phyloP scores from a whole-genome alignment of 73 alveolate genomes.

The Paramecium primaurelia region DNA sequence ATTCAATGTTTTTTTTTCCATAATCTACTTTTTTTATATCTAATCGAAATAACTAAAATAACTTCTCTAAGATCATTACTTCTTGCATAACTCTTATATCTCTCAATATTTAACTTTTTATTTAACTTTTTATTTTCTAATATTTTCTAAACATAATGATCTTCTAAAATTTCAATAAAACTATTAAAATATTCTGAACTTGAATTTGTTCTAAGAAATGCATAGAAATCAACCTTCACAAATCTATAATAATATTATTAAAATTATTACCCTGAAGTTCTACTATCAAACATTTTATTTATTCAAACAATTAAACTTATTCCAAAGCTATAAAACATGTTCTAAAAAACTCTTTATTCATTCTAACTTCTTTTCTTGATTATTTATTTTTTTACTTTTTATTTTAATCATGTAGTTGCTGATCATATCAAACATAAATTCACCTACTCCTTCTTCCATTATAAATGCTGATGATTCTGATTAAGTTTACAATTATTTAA shows the following conservation, averaged over 20 bases:
- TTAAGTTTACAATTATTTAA: neutral
- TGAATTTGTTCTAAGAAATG: neutral
- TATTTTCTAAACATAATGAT: constrained; percentile 10
- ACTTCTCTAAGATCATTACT: constrained; percentile 44
- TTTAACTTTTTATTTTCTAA: constrained; percentile 38
- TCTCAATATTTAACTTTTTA: neutral
- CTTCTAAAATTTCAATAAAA: constrained; percentile 51
- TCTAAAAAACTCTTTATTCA: constrained; percentile 46
- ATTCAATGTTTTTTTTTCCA: constrained; percentile 45
- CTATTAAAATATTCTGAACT: constrained; percentile 51
- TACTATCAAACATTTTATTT: constrained; percentile 38
- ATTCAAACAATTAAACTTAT: neutral
- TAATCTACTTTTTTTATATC: constrained; percentile 35
- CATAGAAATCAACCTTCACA: neutral
- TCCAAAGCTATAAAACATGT: constrained; percentile 30
- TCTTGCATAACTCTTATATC: constrained; percentile 18
- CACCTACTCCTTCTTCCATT: constrained; percentile 60
- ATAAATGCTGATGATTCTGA: constrained; percentile 53
- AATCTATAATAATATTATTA: neutral
- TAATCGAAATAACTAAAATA: neutral
- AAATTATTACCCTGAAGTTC: constrained; percentile 47
- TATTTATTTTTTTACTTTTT: constrained; percentile 45
- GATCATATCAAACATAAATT: constrained; percentile 41
- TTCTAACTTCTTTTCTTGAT: neutral
- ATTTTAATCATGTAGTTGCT: constrained; percentile 42